phyloP scores from a whole-genome alignment of 169 alveolate species.

The Plasmodium gaboni region DNA sequence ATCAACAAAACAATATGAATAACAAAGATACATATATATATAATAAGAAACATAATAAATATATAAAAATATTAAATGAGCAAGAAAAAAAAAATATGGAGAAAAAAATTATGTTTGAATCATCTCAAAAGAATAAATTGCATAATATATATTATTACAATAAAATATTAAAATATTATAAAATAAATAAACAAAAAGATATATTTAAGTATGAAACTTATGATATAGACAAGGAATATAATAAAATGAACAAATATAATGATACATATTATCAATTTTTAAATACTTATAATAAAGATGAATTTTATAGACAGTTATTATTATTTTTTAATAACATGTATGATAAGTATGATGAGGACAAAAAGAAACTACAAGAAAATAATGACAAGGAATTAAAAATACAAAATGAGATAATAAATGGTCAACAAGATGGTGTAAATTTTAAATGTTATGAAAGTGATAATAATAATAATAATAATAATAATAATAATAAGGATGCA shows the following conservation, averaged over 20 bases:
- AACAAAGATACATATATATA: background rate
- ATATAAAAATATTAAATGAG: conserved; percentile 2
- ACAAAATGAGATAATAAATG: no score
- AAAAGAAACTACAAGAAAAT: background rate
- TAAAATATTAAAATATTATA: conserved; percentile 18
- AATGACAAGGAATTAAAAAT: background rate
- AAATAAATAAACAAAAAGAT: background rate
- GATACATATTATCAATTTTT: conserved; percentile 7
- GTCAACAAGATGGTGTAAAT: no score
- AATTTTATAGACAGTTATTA: conserved; percentile 15
- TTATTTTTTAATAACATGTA: conserved; percentile 18
- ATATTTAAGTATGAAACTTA: background rate
- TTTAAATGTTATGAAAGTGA: no score
- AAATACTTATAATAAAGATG: conserved; percentile 19
- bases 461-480: background rate
- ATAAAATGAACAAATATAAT: no score
- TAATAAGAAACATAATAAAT: background rate
- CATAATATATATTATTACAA: conserved; percentile 34
- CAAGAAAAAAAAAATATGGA: conserved; percentile 24
- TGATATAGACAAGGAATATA: no score
- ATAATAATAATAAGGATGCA: background rate
- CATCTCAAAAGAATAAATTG: background rate
- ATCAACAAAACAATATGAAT: background rate
- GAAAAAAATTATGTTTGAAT: conserved; percentile 24
- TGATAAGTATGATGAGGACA: background rate